Evolutionary conservation across 2,329 filamentous ascomycete genomes (phyloP).

Genomic region (Akanthomyces muscarius): DNA sequence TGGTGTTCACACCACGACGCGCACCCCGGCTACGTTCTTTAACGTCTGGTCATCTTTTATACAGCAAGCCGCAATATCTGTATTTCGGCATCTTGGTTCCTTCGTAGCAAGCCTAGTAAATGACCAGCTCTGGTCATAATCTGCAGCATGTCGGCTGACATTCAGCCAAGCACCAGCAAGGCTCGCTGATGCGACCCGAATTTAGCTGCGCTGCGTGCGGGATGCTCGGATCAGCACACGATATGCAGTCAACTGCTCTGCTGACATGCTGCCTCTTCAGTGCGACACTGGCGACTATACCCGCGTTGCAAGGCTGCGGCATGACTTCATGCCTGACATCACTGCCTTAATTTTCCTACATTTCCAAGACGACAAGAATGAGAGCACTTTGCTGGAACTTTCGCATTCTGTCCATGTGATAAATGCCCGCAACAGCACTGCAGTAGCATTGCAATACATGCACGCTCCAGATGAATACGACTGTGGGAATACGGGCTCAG

Average conservation of each 20-base stretch:
- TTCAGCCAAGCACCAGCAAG: constrained; percentile 1
- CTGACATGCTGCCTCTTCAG: neutral
- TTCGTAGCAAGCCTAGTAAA: neutral
- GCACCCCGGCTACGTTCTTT: neutral
- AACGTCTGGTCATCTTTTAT: neutral
- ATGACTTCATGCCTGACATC: neutral
- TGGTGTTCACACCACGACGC: constrained; percentile 15
- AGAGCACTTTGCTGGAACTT: neutral
- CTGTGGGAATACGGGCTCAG: constrained; percentile 8
- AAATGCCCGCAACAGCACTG: neutral
- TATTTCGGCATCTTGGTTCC: neutral
- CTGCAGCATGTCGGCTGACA: constrained; percentile 4
- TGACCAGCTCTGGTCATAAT: neutral
- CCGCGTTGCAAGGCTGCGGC: neutral
- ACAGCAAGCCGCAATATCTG: neutral
- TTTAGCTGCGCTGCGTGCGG: neutral
- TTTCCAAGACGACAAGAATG: neutral
- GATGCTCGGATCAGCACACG: neutral
- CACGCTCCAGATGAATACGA: constrained; percentile 7
- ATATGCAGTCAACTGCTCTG: constrained; percentile 9
- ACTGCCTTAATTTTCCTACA: neutral
- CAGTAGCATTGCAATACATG: constrained; percentile 11
- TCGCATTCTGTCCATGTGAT: neutral
- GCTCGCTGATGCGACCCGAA: neutral
- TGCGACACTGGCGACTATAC: constrained; percentile 1